Conservation (phyloP, 169 alveolate genomes). For the Ichthyophthirius multifiliis region DNA sequence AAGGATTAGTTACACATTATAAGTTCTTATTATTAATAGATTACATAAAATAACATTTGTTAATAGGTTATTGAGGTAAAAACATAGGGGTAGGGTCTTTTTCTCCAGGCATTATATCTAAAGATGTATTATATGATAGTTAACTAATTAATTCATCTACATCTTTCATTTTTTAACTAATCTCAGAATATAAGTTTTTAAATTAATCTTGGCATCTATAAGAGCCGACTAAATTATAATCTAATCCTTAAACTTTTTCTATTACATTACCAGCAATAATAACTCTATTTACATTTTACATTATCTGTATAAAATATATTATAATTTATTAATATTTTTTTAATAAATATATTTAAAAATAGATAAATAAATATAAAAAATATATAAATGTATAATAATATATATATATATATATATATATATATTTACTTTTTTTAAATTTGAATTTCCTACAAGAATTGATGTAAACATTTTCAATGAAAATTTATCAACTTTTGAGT, state of each 20-base stretch:
- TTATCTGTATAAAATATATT: background rate
- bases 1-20: background rate
- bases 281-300: background rate
- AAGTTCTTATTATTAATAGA: background rate
- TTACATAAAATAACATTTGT: background rate
- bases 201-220: background rate
- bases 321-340: too few relatives aligned
- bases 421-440: background rate
- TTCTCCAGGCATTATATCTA: conserved; percentile 7
- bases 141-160: background rate
- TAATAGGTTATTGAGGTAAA: background rate
- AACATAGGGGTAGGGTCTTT: background rate
- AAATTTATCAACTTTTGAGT: background rate
- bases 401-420: too few relatives aligned
- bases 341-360: background rate
- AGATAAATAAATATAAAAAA: background rate
- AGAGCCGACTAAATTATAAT: conserved; percentile 4
- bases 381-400: too few relatives aligned
- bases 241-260: background rate
- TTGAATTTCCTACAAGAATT: background rate
- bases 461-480: background rate
- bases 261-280: background rate
- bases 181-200: background rate
- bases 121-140: background rate
- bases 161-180: background rate